Evolutionary conservation across 148 eudicot species (phyloP).

Genomic region (Polygonum maritimum): DNA sequence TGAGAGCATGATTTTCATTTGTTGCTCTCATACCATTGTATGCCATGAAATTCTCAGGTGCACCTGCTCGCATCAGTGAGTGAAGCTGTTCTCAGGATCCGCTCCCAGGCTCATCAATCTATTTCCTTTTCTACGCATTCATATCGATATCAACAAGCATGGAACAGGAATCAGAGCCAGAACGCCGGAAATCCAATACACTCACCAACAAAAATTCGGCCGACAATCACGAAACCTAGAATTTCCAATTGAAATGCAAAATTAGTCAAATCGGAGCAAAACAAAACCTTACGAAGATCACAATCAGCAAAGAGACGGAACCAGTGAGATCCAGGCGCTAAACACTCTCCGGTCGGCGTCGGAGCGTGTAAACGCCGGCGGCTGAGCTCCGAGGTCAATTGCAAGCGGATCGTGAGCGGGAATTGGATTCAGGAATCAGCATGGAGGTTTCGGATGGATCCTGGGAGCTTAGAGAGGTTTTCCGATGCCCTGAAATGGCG

Average conservation of each 20-base stretch:
- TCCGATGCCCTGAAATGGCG: background rate
- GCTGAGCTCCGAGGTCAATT: background rate
- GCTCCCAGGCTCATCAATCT: conserved; percentile 10
- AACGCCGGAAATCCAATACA: background rate
- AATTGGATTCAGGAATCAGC: background rate
- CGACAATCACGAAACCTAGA: conserved; percentile 3
- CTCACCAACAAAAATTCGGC: background rate
- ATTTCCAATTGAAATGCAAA: background rate
- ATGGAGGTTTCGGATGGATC: background rate
- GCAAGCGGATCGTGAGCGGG: background rate
- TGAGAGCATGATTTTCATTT: no score
- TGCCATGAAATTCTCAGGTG: conserved; percentile 5
- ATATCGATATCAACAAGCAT: background rate
- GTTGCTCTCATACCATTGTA: no score
- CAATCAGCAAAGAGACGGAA: background rate
- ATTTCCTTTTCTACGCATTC: no score
- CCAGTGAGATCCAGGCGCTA: background rate
- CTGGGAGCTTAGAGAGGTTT: background rate
- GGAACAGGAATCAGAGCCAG: background rate
- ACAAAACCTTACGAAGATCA: background rate
- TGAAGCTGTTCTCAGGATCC: conserved; percentile 24
- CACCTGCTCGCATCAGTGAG: background rate
- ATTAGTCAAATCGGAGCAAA: background rate
- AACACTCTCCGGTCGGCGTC: background rate
- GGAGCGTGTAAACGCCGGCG: background rate